These are phyloP conservation scores for Coniochaeta prunicola DNA, from an alignment of 2,329 filamentous ascomycete genomes.

Conservation along the genomic window DNA sequence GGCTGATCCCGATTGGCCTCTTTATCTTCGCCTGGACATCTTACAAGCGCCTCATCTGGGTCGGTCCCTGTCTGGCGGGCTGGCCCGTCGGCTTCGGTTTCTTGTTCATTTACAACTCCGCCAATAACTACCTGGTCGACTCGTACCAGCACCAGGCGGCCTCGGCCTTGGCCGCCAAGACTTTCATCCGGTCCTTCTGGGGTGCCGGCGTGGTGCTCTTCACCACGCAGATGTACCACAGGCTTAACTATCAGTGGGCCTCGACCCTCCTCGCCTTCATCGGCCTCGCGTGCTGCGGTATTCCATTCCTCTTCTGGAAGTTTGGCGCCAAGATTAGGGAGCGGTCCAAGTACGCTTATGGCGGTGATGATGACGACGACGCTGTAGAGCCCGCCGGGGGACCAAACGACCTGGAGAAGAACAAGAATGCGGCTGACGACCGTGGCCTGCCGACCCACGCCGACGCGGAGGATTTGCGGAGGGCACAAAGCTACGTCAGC, in stretches of 20 bases:
- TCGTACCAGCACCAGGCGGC: constrained; percentile 66
- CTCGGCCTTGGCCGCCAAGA: constrained; percentile 75
- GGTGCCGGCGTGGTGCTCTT: constrained; percentile 72
- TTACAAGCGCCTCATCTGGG: constrained; percentile 59
- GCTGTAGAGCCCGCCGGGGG: constrained; percentile 10
- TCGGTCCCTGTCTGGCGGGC: constrained; percentile 64
- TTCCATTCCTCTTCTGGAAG: constrained; percentile 76
- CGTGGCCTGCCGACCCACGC: constrained; percentile 15
- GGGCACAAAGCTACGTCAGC: constrained; percentile 38
- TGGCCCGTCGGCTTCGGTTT: constrained; percentile 71
- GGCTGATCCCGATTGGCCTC: constrained; percentile 56
- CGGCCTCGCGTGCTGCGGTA: constrained; percentile 68
- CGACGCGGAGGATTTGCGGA: constrained; percentile 30
- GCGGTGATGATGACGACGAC: constrained; percentile 42
- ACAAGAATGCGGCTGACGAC: constrained; percentile 15
- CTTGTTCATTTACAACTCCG: constrained; percentile 76
- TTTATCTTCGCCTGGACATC: constrained; percentile 58
- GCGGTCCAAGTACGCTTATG: constrained; percentile 66
- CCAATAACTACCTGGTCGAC: constrained; percentile 66
- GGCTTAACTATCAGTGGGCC: constrained; percentile 71
- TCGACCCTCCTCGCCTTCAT: constrained; percentile 66
- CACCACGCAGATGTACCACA: constrained; percentile 72
- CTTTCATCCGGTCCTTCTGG: constrained; percentile 73
- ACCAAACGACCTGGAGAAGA: constrained; percentile 29
- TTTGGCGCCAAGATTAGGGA: constrained; percentile 65